Evolutionary conservation across 1,139 yeast species (phyloP).

Genomic region (Keqinozyma sinolaborantium): DNA sequence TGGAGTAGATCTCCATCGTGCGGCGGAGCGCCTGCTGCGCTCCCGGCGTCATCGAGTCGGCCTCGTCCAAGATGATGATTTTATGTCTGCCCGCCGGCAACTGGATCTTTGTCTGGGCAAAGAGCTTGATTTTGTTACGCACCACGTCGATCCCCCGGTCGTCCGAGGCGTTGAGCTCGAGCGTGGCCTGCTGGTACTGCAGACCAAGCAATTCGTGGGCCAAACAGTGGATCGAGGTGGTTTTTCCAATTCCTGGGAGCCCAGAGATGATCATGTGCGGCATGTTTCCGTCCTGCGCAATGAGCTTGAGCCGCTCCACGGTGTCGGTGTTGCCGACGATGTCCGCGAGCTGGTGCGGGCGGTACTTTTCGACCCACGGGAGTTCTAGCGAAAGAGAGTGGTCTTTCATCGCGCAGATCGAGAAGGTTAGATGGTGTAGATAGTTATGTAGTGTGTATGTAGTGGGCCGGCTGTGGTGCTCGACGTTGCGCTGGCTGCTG

Average conservation of each 20-base stretch:
- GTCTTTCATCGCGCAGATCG: slow-evolving; percentile 10
- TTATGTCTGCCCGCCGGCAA: slow-evolving; percentile 64
- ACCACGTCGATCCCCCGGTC: slow-evolving; percentile 51
- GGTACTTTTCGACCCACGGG: slow-evolving; percentile 90
- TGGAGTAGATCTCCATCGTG: slow-evolving; percentile 94
- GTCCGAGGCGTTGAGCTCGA: slow-evolving; percentile 65
- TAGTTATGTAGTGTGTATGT: too few species aligned
- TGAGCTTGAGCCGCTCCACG: slow-evolving; percentile 74
- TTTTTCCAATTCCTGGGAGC: slow-evolving; percentile 94
- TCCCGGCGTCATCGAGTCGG: slow-evolving; percentile 98
- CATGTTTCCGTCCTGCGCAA: slow-evolving; percentile 92
- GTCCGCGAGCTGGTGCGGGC: slow-evolving; percentile 76
- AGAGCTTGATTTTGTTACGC: slow-evolving; percentile 44
- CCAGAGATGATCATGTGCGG: slow-evolving; percentile 96
- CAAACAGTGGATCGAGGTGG: slow-evolving; percentile 88
- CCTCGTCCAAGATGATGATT: slow-evolving; percentile 88
- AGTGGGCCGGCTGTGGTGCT: too few species aligned
- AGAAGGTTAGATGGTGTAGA: too few species aligned
- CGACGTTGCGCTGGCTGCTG: too few species aligned
- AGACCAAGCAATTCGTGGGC: slow-evolving; percentile 79
- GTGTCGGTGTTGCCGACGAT: slow-evolving; percentile 95
- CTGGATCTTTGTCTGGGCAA: slow-evolving; percentile 73
- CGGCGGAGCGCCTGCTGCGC: slow-evolving; percentile 97
- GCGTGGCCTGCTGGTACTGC: slow-evolving; percentile 74
- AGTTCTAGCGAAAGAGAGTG: slow-evolving; percentile 27